phyloP scores from a whole-genome alignment of 208 protist species.

The Angomonas ambiguus region DNA sequence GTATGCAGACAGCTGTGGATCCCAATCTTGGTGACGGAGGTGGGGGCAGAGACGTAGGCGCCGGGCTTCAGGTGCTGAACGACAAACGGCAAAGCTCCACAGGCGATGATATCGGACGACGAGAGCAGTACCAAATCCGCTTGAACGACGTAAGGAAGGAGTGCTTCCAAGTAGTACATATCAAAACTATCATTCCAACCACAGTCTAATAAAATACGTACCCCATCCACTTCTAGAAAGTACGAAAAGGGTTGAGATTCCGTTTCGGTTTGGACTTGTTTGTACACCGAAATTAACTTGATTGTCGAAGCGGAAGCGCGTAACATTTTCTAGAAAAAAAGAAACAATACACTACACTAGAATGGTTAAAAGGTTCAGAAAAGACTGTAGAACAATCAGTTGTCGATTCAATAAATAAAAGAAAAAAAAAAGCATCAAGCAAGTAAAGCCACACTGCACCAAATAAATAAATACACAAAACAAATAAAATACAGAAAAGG shows the following conservation, averaged over 20 bases:
- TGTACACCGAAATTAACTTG: conserved; percentile 39
- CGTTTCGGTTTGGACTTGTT: conserved; percentile 6
- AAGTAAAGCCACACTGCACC: background rate
- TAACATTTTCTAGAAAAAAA: conserved; percentile 24
- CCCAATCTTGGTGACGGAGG: conserved; percentile 71
- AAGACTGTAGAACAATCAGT: background rate
- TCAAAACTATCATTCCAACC: conserved; percentile 76
- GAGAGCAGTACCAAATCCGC: conserved; percentile 81
- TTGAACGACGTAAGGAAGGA: conserved; percentile 40
- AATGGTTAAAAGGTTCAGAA: no score
- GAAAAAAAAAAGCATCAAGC: background rate
- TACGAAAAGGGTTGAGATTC: conserved; percentile 54
- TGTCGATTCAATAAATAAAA: background rate
- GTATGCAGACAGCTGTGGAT: conserved; percentile 71
- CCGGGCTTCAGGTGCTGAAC: conserved; percentile 59
- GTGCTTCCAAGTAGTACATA: conserved; percentile 35
- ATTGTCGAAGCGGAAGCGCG: conserved; percentile 43
- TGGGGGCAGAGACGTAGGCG: conserved; percentile 54
- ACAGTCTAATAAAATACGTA: conserved; percentile 82
- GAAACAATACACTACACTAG: background rate
- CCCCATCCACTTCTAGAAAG: conserved; percentile 80
- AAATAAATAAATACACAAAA: background rate
- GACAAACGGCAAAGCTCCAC: conserved; percentile 83
- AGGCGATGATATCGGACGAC: conserved; percentile 64
- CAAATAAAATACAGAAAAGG: background rate